These are phyloP conservation scores for Neocucurbitaria cava DNA, from an alignment of 2,329 filamentous ascomycete species.

Conservation along the genomic window DNA sequence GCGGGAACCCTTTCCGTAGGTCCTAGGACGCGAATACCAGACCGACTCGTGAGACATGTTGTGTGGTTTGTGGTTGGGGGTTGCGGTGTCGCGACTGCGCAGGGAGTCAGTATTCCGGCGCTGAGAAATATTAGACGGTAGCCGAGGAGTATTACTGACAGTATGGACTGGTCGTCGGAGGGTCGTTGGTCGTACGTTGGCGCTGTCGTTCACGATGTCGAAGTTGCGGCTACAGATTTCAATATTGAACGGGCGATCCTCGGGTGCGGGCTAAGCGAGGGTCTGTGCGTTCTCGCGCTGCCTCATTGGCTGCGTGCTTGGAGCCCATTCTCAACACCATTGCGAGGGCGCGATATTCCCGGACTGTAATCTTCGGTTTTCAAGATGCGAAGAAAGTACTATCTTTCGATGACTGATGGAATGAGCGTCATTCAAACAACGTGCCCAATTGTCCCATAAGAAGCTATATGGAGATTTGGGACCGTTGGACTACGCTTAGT, in stretches of 20 bases:
- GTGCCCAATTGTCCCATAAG: no score
- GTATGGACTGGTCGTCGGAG: slow-evolving; percentile 33
- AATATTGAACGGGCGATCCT: slow-evolving; percentile 36
- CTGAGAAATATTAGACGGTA: not conserved
- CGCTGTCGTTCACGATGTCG: slow-evolving; percentile 35
- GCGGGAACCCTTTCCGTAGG: slow-evolving; percentile 95
- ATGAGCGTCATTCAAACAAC: no score
- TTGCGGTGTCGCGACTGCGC: slow-evolving; percentile 31
- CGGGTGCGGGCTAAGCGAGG: slow-evolving; percentile 35
- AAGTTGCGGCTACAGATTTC: slow-evolving; percentile 19
- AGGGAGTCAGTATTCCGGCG: slow-evolving; percentile 18
- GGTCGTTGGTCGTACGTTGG: slow-evolving; percentile 35
- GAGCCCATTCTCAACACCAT: not conserved
- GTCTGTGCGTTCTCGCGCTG: not conserved
- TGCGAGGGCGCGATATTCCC: no score
- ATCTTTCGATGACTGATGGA: no score
- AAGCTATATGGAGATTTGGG: no score
- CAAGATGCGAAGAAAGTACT: no score
- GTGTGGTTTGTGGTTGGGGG: slow-evolving; percentile 50
- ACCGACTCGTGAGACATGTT: slow-evolving; percentile 92
- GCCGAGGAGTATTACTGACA: slow-evolving; percentile 23
- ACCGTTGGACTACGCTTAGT: no score
- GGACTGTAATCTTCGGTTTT: no score
- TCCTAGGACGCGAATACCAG: slow-evolving; percentile 98
- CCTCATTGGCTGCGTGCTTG: not conserved